Base-by-base conservation (phyloP, 1,284 basidiomycete genomes). In the Naganishia sp. region DNA sequence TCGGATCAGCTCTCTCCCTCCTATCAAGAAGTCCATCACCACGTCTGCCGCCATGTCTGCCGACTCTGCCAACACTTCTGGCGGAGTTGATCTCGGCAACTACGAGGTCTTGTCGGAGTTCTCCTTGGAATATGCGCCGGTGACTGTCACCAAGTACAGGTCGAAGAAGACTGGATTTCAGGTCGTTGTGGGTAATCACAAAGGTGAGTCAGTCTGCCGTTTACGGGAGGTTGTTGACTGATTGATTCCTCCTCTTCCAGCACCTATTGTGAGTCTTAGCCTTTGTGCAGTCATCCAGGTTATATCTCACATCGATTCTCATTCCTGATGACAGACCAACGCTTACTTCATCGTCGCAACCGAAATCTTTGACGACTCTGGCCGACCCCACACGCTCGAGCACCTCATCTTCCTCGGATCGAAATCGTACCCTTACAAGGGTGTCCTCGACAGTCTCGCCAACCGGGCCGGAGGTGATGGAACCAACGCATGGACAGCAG, bases 331-430 rank as follows among this genome's bases (percentile, higher is more conserved):
- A 50, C 48, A 70, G 91, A 92, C 71, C 87, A 93, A 95, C 75
- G 93, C 93, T 3, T 96, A 94, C 79, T 94, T 96, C 75, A 88
- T 90, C 10, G 87, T 97, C 48, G 87, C 87, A 7, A 96, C 94
- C 13, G 96, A 99, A 83, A 99, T 94, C 74, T 94, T 95, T 79
- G 84, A 95, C 79, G 93, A 96, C 77, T 90, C 87, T 55, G 94
- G 94, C 48, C 89, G 92, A 73, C 94, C 94, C 0, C 94, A 97
- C 75, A 96, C 94, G 0, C 82, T 97, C 52, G 94, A 96, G 80
- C 93, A 95, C 73, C 81, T 96, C 63, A 87, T 97, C 23, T 98
- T 98, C 77, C 89, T 97, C 83, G 94, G 94, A 13, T 95, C 92
- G 1, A 88, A 95, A 76, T 87, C 89, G 73, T 96, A 94, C 76